A percentile compares a stretch with the other conserved stretches of the same genome.
Evolutionary conservation across 2,329 filamentous ascomycete genomes (phyloP).

Genomic region (Apiospora malaysiana): DNA sequence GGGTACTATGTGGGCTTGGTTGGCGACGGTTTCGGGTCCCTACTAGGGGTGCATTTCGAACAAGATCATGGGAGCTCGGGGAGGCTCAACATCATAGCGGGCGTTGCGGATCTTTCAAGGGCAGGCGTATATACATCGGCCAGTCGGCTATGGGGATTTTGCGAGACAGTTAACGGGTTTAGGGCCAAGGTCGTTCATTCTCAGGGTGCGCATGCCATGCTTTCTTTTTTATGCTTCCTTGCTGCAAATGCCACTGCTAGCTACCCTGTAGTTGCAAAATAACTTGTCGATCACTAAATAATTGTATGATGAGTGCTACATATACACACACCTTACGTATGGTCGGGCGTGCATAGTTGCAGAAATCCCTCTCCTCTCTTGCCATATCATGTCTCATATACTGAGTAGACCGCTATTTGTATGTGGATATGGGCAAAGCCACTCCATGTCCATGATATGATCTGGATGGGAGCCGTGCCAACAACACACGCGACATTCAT

Average conservation of each 20-base stretch:
- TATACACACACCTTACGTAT: not conserved
- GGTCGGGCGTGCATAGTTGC: not conserved
- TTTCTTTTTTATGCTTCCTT: not conserved
- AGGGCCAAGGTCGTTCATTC: not conserved
- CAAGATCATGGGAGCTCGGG: not conserved
- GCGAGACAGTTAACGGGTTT: not conserved
- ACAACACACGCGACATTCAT: not conserved
- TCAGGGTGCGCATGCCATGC: not conserved
- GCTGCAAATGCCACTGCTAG: not conserved
- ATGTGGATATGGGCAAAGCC: slow-evolving; percentile 5
- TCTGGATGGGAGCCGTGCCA: not conserved
- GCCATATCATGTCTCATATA: not conserved
- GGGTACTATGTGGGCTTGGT: not conserved
- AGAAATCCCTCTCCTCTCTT: not conserved
- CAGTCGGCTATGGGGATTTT: not conserved
- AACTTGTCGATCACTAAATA: not conserved
- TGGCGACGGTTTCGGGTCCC: not conserved
- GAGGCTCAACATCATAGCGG: not conserved
- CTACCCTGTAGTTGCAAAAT: not conserved
- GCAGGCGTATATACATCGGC: not conserved
- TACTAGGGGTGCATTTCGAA: not conserved
- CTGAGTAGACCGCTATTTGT: slow-evolving; percentile 12
- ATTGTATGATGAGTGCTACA: slow-evolving; percentile 2
- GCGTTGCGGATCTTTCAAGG: slow-evolving; percentile 5
- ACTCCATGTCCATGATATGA: not conserved